Evolutionary conservation across 345 rosid genomes (phyloP), one percentile per base, ranked within the genome.

Genomic region (Eucalyptus albens): DNA sequence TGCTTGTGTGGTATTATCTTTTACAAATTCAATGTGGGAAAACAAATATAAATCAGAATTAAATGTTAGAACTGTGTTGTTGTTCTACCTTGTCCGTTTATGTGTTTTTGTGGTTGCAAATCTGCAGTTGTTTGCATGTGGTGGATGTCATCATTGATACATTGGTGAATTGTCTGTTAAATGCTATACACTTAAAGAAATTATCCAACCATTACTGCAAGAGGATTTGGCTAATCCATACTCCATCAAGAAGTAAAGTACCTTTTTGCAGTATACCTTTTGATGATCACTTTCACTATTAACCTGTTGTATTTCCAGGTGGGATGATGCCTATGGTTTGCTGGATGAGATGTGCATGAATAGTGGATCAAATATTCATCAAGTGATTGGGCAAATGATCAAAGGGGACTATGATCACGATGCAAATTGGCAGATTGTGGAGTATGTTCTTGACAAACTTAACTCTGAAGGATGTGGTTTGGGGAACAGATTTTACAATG

Each of bases 381-480:
- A 95, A 94, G 96, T 97, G 88, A 93, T 95, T 50, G 99, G 97
- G 87, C 96, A 97, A 94, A 97, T 97, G 98, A 96, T 97, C 90
- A 96, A 93, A 93, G 99, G 99, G 88, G 96, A 96, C 92, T 97
- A 91, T 89, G 99, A 97, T 86, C 97, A 96, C 86, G 97, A 91
- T 88, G 91, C 97, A n/a, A 95, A 96, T 90, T 97, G 99, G 99
- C 98, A 95, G 94, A 96, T 97, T 92, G 98, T 97, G 86, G 98
- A 96, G 93, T 96, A 95, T 93, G 94, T 97, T 49, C 93, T 96
- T 90, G 98, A 97, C 92, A 97, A 97, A 88, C 95, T 97, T 87
- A 94, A 93, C 86, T 94, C 98, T 87, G 99, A 97, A 94, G 99
- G 98, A 88, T 95, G 96, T 91, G 96, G 95, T 89, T 90, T 97